These are phyloP conservation scores for Chaetomium cochliodes DNA, from an alignment of 495 filamentous ascomycete species.

Conservation along the genomic window DNA sequence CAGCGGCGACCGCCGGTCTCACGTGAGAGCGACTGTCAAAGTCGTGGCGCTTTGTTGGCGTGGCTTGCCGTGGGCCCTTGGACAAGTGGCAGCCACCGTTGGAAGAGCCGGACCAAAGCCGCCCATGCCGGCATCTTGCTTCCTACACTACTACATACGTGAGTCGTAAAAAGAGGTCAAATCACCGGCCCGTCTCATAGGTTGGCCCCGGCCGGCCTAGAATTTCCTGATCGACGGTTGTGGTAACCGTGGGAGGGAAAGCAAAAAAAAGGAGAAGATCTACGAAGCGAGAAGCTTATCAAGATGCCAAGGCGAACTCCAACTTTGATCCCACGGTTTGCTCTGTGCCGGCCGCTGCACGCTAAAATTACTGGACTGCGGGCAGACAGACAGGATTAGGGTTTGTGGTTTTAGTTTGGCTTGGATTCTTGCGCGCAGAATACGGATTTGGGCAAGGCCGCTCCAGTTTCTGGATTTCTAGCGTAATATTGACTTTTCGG, in stretches of 20 bases:
- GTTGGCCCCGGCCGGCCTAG: neutral
- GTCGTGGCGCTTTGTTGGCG: neutral
- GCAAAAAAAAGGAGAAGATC: constrained; percentile 8
- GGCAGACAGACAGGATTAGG: neutral
- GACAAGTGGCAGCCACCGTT: neutral
- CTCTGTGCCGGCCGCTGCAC: neutral
- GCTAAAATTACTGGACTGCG: neutral
- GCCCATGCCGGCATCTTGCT: neutral
- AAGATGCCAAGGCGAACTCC: neutral
- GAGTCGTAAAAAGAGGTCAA: neutral
- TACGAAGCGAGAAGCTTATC: constrained; percentile 10
- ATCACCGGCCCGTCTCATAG: neutral
- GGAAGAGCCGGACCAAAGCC: neutral
- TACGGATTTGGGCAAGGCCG: neutral
- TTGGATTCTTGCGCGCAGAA: constrained; percentile 15
- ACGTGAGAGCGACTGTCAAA: neutral
- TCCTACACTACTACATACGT: neutral
- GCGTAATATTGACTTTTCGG: neutral
- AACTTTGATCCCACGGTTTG: neutral
- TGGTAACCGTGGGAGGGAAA: neutral
- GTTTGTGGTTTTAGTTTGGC: neutral
- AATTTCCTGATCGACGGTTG: constrained; percentile 4
- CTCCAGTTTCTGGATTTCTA: neutral
- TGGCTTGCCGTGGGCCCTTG: neutral
- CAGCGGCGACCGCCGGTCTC: neutral